Percentiles rank a stretch among this genome's conserved stretches.
Conservation (phyloP, 305 asterid species). For the Solanum hybrid region DNA sequence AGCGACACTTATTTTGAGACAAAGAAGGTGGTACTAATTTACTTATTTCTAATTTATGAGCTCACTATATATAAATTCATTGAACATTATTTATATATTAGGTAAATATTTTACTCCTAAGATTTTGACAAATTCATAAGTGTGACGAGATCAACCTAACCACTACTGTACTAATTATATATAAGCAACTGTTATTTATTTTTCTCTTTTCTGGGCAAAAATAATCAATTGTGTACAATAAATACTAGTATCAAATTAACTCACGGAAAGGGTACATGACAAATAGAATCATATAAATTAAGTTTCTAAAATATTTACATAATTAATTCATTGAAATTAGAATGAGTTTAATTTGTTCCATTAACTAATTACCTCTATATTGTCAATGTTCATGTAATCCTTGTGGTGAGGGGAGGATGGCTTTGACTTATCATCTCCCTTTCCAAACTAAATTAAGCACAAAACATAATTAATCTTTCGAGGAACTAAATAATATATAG, state of each 20-base stretch:
- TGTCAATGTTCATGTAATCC: slow-evolving; percentile 11
- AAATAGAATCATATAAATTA: background rate
- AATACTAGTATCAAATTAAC: background rate
- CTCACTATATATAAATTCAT: background rate
- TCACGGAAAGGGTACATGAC: background rate
- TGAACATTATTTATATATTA: background rate
- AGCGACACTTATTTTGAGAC: background rate
- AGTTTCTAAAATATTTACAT: background rate
- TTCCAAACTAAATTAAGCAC: slow-evolving; percentile 26
- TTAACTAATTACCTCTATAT: slow-evolving; percentile 10
- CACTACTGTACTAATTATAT: background rate
- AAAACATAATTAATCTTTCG: background rate
- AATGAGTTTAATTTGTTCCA: background rate
- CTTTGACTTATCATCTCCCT: slow-evolving; percentile 19
- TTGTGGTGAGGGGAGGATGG: slow-evolving; percentile 1
- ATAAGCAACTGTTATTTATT: background rate
- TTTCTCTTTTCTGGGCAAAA: background rate
- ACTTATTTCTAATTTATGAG: background rate
- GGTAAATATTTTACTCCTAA: background rate
- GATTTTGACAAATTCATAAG: background rate
- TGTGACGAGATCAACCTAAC: background rate
- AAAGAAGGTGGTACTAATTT: background rate
- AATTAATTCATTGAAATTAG: background rate
- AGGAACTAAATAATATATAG: background rate
- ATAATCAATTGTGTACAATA: background rate